Evolutionary conservation across 352 stramenopile species (phyloP), one percentile per base, ranked within the genome.

Genomic region (Pythium myriotylum): DNA sequence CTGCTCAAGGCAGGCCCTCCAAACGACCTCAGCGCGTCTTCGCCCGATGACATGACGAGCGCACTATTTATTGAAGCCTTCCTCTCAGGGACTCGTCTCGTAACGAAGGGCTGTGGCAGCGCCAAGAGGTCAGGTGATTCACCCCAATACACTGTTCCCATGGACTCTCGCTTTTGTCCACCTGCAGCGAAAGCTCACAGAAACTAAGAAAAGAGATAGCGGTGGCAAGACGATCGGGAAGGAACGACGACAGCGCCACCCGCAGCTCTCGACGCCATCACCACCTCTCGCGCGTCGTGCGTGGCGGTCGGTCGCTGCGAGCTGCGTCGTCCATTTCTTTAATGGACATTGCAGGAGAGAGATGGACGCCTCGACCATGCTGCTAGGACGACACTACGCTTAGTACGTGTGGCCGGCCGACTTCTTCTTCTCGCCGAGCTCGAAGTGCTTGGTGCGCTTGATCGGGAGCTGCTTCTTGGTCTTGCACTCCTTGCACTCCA

Each of bases 401-500:
- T 99, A 99, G 86, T 99, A 99, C 68, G 92, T 79, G 79, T 99
- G 96, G 87, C 96, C 97, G 61, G 92, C 86, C 45, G 59, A 90
- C 81, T 97, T 97, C 88, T 99, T 99, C 96, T 99, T 99, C 78
- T 98, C 96, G 79, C 97, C 97, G 41, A 99, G 81, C 91, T 99
- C 98, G 73, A 99, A 99, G 84, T 99, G 96, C 96, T 99, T 99
- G 77, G 95, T 99, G 75, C 98, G 92, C 91, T 99, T 99, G 71
- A 99, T 89, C 65, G 90, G 93, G 56, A 99, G 82, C 86, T 99
- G 97, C 89, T 98, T 99, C 89, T 99, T 99, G 63, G 87, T 91
- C 94, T 99, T 99, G 92, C 98, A 99, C 71, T 98, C 96, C 95
- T 99, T 99, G 88, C 98, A 99, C 85, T 99, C 97, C 73, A 99